phyloP scores from a whole-genome alignment of 129 eudicot genomes.

The Pittosporum tobira region DNA sequence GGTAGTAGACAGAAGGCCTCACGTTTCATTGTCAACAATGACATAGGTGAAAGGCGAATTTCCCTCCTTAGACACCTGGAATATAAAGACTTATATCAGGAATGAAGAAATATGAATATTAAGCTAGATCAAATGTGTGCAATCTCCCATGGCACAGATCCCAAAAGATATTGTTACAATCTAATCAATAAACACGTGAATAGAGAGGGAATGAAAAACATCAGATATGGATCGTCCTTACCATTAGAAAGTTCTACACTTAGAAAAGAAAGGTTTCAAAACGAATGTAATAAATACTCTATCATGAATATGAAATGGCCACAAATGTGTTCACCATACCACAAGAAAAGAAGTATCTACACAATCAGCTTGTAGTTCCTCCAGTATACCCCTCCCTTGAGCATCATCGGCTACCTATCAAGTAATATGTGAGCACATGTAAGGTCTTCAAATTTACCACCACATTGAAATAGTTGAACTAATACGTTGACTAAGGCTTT shows the following conservation, averaged over 20 bases:
- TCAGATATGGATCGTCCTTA: not conserved
- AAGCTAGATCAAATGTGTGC: not conserved
- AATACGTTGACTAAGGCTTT: not conserved
- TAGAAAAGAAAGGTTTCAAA: not conserved
- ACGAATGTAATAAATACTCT: not conserved
- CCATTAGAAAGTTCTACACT: not conserved
- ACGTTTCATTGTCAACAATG: slow-evolving; percentile 90
- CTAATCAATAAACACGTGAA: not conserved
- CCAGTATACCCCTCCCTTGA: slow-evolving; percentile 90
- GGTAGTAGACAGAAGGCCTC: slow-evolving; percentile 20
- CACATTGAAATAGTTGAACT: slow-evolving; percentile 2
- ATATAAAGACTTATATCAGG: no score
- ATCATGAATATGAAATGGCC: not conserved
- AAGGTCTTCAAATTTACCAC: not conserved
- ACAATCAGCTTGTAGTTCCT: slow-evolving; percentile 77
- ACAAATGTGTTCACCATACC: slow-evolving; percentile 30
- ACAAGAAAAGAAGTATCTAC: slow-evolving; percentile 74
- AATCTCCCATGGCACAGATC: not conserved
- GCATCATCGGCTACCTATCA: slow-evolving; percentile 82
- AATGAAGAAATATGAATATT: no score
- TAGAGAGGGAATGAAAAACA: not conserved
- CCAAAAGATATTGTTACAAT: not conserved
- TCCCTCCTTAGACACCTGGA: slow-evolving; percentile 86
- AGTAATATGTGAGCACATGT: slow-evolving; percentile 9
- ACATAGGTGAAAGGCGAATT: slow-evolving; percentile 86